Conservation (phyloP, 2,329 filamentous ascomycete genomes). For the Colletotrichum sp. region DNA sequence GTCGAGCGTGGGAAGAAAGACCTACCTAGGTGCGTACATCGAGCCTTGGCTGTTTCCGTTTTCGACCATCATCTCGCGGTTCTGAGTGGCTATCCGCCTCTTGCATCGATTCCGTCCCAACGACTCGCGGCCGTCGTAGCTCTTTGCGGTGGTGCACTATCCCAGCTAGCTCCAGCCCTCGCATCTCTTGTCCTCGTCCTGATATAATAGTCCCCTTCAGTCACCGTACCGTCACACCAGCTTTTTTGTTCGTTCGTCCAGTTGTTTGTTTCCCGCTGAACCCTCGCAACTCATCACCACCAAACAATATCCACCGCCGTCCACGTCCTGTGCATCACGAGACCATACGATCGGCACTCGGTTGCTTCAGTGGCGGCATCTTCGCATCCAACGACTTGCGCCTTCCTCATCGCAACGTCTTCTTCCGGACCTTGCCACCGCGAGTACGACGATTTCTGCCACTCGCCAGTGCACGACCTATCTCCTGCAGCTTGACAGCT, state of each 20-base stretch:
- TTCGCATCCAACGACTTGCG: background rate
- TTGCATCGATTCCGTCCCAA: slow-evolving; percentile 7
- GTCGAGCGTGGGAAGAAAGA: slow-evolving; percentile 8
- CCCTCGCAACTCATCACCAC: background rate
- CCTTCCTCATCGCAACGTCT: background rate
- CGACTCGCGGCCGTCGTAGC: slow-evolving; percentile 1
- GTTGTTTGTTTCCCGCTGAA: background rate
- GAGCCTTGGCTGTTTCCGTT: slow-evolving; percentile 18
- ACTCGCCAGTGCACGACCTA: slow-evolving; percentile 1
- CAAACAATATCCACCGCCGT: background rate
- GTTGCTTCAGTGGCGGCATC: background rate
- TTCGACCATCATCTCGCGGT: slow-evolving; percentile 10
- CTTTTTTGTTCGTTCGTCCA: background rate
- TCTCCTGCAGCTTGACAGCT: slow-evolving; percentile 11
- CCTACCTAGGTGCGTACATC: background rate
- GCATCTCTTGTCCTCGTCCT: background rate
- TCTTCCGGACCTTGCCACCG: background rate
- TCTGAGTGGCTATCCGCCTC: slow-evolving; percentile 5
- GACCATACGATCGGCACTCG: background rate
- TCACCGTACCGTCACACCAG: background rate
- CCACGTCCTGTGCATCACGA: background rate
- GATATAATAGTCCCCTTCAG: slow-evolving; percentile 11
- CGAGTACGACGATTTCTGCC: background rate
- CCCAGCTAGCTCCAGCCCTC: background rate
- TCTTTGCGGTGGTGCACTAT: background rate